Evolutionary conservation across 176 grass and related monocot species (phyloP).

Genomic region (Eleusine coracana): DNA sequence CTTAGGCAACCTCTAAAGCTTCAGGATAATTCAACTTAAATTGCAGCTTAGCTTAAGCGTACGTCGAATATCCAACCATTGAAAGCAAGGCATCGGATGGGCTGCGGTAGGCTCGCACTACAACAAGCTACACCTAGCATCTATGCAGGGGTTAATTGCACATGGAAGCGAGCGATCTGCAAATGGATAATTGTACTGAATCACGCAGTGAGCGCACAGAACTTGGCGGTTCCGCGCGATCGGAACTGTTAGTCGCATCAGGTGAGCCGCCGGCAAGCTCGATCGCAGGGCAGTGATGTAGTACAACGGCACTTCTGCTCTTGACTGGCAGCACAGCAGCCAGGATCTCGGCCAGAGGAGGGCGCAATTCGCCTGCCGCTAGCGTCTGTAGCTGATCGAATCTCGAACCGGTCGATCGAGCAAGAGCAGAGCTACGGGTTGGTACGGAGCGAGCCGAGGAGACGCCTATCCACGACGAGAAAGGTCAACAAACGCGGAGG

Average conservation of each 20-base stretch:
- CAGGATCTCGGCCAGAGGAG: not conserved
- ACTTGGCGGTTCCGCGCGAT: not conserved
- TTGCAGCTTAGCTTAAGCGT: not conserved
- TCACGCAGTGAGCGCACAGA: not conserved
- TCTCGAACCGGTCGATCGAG: slow-evolving; percentile 18
- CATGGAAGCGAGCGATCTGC: not conserved
- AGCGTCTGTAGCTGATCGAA: not conserved
- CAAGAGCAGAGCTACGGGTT: not conserved
- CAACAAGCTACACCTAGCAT: not conserved
- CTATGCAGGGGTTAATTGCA: not conserved
- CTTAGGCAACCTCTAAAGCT: not conserved
- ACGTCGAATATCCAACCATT: not conserved
- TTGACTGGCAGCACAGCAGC: not conserved
- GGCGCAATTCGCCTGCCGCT: not conserved
- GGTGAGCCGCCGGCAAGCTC: not conserved
- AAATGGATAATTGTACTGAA: not conserved
- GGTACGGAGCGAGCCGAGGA: not conserved
- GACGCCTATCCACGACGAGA: not conserved
- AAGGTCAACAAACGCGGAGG: not conserved
- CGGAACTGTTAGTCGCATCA: not conserved
- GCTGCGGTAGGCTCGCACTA: not conserved
- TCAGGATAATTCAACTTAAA: not conserved
- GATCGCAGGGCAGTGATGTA: not conserved
- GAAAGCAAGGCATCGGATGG: not conserved
- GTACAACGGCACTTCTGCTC: not conserved